Percentiles rank a stretch among this genome's conserved stretches.
Evolutionary conservation across 2,329 filamentous ascomycete genomes (phyloP).

Genomic region (Botrytis tulipae): DNA sequence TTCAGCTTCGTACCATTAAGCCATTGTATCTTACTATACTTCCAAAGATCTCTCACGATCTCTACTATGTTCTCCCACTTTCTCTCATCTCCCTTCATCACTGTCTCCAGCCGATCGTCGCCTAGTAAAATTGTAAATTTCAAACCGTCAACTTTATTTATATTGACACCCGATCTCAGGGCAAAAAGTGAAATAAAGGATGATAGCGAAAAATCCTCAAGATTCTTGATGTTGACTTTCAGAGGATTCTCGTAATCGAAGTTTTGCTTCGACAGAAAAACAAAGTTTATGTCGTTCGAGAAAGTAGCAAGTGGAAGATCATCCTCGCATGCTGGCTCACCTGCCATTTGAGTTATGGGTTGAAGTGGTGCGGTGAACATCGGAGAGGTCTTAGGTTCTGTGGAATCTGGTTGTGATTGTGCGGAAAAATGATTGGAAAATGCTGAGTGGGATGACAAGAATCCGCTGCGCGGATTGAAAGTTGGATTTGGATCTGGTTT

Average conservation of each 20-base stretch:
- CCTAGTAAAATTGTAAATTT: background rate
- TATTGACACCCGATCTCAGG: background rate
- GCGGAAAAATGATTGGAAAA: background rate
- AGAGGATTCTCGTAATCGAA: background rate
- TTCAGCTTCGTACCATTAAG: background rate
- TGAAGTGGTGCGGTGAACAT: background rate
- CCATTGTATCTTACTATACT: constrained; percentile 1
- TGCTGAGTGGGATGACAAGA: background rate
- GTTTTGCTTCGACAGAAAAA: background rate
- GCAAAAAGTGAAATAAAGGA: background rate
- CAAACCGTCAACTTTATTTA: background rate
- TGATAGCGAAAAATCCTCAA: background rate
- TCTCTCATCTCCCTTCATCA: background rate
- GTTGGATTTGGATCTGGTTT: background rate
- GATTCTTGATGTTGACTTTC: background rate
- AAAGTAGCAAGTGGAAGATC: background rate
- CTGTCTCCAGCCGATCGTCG: background rate
- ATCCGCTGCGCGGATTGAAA: background rate
- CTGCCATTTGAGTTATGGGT: background rate
- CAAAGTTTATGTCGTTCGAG: background rate
- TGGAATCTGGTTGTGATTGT: background rate
- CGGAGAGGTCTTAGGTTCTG: background rate
- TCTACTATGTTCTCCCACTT: background rate
- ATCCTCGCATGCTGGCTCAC: background rate
- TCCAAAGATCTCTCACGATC: background rate